Base-by-base conservation (phyloP, 345 rosid species). In the Kandelia obovata region DNA sequence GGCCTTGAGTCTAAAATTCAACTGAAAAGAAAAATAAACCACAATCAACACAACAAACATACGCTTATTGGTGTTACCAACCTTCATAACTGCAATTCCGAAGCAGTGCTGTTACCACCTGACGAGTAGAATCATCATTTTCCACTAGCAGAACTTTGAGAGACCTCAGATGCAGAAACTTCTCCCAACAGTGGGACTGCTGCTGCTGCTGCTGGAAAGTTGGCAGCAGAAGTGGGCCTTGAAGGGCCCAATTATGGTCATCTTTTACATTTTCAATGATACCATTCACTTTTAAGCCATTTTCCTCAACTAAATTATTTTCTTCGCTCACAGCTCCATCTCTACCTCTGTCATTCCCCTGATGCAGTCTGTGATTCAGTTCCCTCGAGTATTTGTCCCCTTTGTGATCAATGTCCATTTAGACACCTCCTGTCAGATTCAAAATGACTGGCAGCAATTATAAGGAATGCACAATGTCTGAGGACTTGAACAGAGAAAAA, bases 31-130 rank as follows among this genome's bases (percentile, higher is more conserved):
- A 26, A 21, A 21, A 2, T n/a, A 53, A 8, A 53, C 13, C 26
- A 53, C 58, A 53, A 26, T n/a, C 8, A 13, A 3, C 58, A 55
- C 49, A 43, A 43, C 49, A 43, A 43, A 3, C 0, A 43, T 13
- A 43, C 3, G 49, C 13, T 43, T 43, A 43, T 43, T 1, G 5
- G 5, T 43, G 59, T 23, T 58, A 61, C 81, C 68, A 63, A 89
- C 98, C 96, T 83, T 88, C 91, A 71, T 89, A 92, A 68, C 94
- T 83, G 77, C 96, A 89, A 61, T 92, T 92, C 62, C 87, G 87
- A 59, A 89, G 87, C 68, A 92, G 75, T 16, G 92, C 96, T 21
- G 82, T 71, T 32, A 92, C 90, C 71, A 92, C 81, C 21, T 89
- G 92, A 34, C 94, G 88, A 3, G 98, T 89, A 0, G 92, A 85